These are phyloP conservation scores for Beauveria medogensis DNA, from an alignment of 2,329 filamentous ascomycete species.

Conservation along the genomic window DNA sequence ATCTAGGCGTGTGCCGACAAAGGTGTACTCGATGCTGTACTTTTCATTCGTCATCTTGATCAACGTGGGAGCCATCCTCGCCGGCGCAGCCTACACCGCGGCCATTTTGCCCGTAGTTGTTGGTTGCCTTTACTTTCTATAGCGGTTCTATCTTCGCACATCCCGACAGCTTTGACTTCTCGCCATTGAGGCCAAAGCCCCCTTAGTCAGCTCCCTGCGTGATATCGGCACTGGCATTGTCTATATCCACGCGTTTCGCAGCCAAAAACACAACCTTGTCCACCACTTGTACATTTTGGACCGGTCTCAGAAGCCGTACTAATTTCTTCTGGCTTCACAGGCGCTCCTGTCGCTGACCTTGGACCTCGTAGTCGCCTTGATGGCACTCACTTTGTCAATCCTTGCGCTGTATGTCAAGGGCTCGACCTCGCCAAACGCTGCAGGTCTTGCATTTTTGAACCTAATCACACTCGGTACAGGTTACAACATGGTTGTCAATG, in stretches of 20 bases:
- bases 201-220: background rate
- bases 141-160: background rate
- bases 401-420: background rate
- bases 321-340: background rate
- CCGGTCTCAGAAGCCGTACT: slow-evolving; percentile 3
- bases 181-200: background rate
- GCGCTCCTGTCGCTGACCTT: background rate
- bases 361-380: background rate
- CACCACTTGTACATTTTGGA: background rate
- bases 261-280: background rate
- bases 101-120: background rate
- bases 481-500: background rate
- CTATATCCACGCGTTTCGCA: slow-evolving; percentile 1
- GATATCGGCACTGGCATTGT: background rate
- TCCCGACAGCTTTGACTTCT: slow-evolving; percentile 2
- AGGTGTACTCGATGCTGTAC: background rate
- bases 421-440: background rate
- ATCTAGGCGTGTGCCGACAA: background rate
- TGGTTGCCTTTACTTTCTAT: background rate
- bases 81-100: background rate
- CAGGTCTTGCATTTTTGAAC: slow-evolving; percentile 2
- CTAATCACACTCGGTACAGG: background rate
- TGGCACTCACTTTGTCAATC: background rate
- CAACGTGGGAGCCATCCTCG: background rate
- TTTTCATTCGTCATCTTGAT: background rate